Conservation (phyloP, 2,329 filamentous ascomycete genomes). For the Colletotrichum sidae region DNA sequence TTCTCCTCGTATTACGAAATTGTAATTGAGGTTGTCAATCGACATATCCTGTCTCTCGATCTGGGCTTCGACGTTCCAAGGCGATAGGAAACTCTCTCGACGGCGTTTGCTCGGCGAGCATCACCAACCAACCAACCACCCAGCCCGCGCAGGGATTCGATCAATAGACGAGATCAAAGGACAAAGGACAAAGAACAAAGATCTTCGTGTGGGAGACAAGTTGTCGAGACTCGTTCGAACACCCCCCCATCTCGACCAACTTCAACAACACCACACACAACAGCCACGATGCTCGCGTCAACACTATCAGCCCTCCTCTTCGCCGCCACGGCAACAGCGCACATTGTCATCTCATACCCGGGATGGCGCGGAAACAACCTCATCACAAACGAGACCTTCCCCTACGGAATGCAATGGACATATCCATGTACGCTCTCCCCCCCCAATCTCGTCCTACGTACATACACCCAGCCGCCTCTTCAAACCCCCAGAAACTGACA, state of each 20-base stretch:
- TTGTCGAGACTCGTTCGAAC: constrained; percentile 1
- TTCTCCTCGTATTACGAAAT: too few species aligned
- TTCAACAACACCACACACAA: constrained; percentile 9
- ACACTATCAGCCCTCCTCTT: constrained; percentile 56
- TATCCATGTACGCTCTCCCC: constrained; percentile 81
- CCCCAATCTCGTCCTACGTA: neutral
- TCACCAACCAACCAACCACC: constrained; percentile 20
- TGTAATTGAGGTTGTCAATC: too few species aligned
- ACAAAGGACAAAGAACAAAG: neutral
- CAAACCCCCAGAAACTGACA: constrained; percentile 30
- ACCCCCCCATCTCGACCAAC: neutral
- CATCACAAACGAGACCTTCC: constrained; percentile 80
- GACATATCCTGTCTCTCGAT: too few species aligned
- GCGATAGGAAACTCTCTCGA: too few species aligned
- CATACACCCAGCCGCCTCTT: neutral
- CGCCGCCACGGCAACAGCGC: constrained; percentile 68
- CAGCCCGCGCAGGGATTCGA: neutral
- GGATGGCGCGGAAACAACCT: constrained; percentile 91
- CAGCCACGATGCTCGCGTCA: constrained; percentile 59
- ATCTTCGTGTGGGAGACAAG: neutral
- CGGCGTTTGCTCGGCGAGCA: neutral
- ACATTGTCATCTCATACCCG: constrained; percentile 87
- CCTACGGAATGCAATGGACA: constrained; percentile 94
- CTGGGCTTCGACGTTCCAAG: too few species aligned
- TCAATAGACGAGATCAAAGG: too few species aligned